Conservation (phyloP, 371 early-diverging fungal genomes). For the Syncephalastrum contaminatum region DNA sequence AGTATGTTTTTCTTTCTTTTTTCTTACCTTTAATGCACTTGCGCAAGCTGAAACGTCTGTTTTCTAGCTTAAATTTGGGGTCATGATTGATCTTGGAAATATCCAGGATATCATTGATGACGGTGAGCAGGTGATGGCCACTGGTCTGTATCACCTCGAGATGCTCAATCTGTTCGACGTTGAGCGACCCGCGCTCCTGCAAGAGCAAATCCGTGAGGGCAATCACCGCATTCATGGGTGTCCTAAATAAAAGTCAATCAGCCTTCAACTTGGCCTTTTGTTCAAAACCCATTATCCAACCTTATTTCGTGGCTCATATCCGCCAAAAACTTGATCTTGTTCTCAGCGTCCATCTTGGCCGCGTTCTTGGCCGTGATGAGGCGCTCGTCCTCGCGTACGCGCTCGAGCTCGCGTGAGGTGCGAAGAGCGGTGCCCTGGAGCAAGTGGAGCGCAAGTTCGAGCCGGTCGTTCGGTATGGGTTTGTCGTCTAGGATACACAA, state of each 20-base stretch:
- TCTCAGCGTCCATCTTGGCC: conserved; percentile 56
- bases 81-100: conserved; percentile 63
- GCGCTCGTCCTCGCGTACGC: conserved; percentile 39
- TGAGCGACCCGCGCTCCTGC: conserved; percentile 49
- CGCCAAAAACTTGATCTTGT: conserved; percentile 60
- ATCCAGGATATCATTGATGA: conserved; percentile 61
- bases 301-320: conserved; percentile 58
- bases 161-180: conserved; percentile 53
- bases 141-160: conserved; percentile 63
- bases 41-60: conserved; percentile 52
- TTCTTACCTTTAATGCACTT: conserved; percentile 60
- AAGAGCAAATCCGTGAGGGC: conserved; percentile 57
- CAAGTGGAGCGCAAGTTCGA: conserved; percentile 14
- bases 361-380: conserved; percentile 48
- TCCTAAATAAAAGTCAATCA: conserved; percentile 22
- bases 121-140: conserved; percentile 59
- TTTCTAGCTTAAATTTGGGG: conserved; percentile 57
- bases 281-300: conserved; percentile 9
- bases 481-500: conserved; percentile 16
- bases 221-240: conserved; percentile 65
- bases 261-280: not conserved
- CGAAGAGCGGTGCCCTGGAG: conserved; percentile 36
- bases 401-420: conserved; percentile 47
- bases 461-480: conserved; percentile 9
- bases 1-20: conserved; percentile 2